Percentiles rank a stretch among this genome's conserved stretches.
Evolutionary conservation across 495 filamentous ascomycete species (phyloP).

Genomic region (Geoglossum glabrum): DNA sequence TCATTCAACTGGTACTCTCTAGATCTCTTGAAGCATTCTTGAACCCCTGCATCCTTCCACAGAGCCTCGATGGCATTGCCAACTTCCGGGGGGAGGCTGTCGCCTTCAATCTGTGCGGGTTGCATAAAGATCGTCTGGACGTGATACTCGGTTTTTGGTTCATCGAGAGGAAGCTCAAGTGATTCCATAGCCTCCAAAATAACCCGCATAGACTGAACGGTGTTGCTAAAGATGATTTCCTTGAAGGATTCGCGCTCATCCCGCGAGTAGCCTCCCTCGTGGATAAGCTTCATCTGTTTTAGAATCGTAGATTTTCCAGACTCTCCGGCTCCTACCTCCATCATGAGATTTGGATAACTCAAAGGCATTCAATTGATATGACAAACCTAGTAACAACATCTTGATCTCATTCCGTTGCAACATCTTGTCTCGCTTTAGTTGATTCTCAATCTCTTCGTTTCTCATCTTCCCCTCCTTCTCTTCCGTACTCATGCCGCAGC

Average conservation of each 20-base stretch:
- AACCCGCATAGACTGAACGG: slow-evolving; percentile 87
- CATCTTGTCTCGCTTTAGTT: slow-evolving; percentile 89
- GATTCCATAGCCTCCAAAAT: slow-evolving; percentile 95
- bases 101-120: slow-evolving; percentile 84
- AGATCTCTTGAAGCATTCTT: slow-evolving; percentile 85
- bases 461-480: slow-evolving; percentile 99
- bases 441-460: slow-evolving; percentile 98
- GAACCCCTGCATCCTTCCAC: slow-evolving; percentile 89
- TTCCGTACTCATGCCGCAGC: slow-evolving; percentile 99
- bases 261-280: slow-evolving; percentile 61
- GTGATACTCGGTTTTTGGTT: slow-evolving; percentile 75
- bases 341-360: neutral
- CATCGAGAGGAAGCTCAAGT: slow-evolving; percentile 70
- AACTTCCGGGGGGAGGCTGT: slow-evolving; percentile 84
- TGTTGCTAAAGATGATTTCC: slow-evolving; percentile 97
- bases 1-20: slow-evolving; percentile 96
- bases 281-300: slow-evolving; percentile 95
- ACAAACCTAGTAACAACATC: slow-evolving; percentile 82
- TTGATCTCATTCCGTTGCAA: slow-evolving; percentile 96
- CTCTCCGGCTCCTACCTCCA: slow-evolving; percentile 74
- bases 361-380: neutral
- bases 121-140: slow-evolving; percentile 95
- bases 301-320: slow-evolving; percentile 98
- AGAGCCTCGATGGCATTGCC: slow-evolving; percentile 80
- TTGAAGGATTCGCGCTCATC: slow-evolving; percentile 72